Conservation (phyloP, 1,284 basidiomycete genomes). For the Wallemia mellicola region DNA sequence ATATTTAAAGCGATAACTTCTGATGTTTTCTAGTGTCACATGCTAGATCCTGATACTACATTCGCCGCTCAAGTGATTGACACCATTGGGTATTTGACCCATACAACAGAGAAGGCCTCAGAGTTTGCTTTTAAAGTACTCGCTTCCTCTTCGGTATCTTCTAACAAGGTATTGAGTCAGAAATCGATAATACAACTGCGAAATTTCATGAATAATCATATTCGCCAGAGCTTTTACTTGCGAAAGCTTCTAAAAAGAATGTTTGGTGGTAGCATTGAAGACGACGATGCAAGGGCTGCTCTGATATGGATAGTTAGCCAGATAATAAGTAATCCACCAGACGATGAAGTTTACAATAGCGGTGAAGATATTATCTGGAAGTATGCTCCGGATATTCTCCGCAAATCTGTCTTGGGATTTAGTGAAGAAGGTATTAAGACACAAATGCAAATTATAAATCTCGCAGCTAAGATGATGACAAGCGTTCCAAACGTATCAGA, state of each 20-base stretch:
- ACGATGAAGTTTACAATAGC: background rate
- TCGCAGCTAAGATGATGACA: background rate
- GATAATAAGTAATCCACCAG: background rate
- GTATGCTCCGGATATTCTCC: background rate
- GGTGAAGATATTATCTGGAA: background rate
- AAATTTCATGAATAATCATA: background rate
- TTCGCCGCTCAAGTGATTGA: background rate
- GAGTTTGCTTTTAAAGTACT: background rate
- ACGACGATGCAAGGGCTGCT: background rate
- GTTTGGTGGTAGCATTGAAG: background rate
- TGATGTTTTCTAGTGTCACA: background rate
- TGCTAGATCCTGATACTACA: background rate
- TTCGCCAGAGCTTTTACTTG: background rate
- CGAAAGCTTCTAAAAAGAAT: background rate
- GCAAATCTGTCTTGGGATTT: background rate
- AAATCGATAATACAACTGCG: background rate
- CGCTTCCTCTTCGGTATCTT: background rate
- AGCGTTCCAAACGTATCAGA: background rate
- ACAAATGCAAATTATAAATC: background rate
- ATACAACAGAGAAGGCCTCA: background rate
- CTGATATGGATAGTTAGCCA: background rate
- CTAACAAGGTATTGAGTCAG: background rate
- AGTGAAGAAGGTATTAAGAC: background rate
- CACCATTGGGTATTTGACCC: background rate
- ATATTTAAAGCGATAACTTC: no score